Conservation (phyloP, 2,329 filamentous ascomycete genomes). For the Ophiostoma tasmaniense region DNA sequence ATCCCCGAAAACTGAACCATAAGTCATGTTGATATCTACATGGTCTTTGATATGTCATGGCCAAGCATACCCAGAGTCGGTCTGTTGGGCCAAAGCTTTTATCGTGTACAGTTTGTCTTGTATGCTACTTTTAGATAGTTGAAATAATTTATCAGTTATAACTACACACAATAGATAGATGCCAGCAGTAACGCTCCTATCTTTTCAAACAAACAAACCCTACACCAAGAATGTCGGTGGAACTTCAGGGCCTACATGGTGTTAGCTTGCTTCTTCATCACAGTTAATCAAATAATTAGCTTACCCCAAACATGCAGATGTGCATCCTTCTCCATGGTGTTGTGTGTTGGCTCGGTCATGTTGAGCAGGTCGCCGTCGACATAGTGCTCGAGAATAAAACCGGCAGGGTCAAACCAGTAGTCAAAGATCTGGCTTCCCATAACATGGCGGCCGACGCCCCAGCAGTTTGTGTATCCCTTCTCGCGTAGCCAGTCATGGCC, state of each 20-base stretch:
- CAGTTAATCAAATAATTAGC: not conserved
- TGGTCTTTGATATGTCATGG: not conserved
- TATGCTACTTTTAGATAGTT: not conserved
- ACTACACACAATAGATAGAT: not conserved
- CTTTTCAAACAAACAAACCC: not conserved
- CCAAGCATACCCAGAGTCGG: no score
- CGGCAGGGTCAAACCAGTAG: constrained; percentile 56
- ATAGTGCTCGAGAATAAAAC: constrained; percentile 62
- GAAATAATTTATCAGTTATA: not conserved
- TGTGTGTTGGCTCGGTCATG: constrained; percentile 41
- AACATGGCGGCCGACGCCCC: constrained; percentile 64
- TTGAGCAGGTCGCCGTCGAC: constrained; percentile 60
- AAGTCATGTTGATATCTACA: not conserved
- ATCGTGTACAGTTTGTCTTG: not conserved
- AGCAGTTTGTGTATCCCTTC: constrained; percentile 56
- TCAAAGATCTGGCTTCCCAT: constrained; percentile 65
- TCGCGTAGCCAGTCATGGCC: constrained; percentile 60
- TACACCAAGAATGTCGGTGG: constrained; percentile 19
- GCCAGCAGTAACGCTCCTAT: not conserved
- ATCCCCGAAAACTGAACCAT: constrained; percentile 7
- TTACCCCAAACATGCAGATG: constrained; percentile 39
- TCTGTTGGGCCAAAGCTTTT: not conserved
- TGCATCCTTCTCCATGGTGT: constrained; percentile 32
- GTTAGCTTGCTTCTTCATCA: not conserved
- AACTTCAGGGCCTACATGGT: constrained; percentile 16